Percentiles rank a stretch among this genome's conserved stretches.
phyloP scores from a whole-genome alignment of 352 stramenopile species.

The Pythium folliculosum region DNA sequence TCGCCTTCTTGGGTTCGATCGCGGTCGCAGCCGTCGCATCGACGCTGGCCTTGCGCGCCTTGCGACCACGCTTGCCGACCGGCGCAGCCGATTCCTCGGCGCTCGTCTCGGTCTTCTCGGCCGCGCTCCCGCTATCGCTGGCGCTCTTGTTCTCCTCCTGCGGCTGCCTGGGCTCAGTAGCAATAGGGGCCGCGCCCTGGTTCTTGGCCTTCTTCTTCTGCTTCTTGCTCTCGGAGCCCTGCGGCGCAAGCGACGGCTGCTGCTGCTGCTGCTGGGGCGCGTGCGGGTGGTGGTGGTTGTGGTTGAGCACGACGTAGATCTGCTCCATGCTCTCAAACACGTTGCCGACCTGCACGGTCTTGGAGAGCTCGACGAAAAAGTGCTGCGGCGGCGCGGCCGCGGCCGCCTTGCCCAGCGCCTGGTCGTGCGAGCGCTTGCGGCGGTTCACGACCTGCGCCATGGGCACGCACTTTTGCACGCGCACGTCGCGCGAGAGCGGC shows the following conservation, averaged over 20 bases:
- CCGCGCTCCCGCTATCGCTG: not conserved
- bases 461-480: slow-evolving; percentile 74
- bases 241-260: not conserved
- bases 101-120: slow-evolving; percentile 22
- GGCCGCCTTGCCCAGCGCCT: slow-evolving; percentile 19
- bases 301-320: slow-evolving; percentile 58
- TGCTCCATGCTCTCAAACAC: slow-evolving; percentile 81
- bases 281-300: slow-evolving; percentile 20
- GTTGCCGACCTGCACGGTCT: slow-evolving; percentile 77
- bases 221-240: slow-evolving; percentile 21
- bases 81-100: slow-evolving; percentile 1
- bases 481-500: slow-evolving; percentile 48
- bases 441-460: slow-evolving; percentile 55
- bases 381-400: slow-evolving; percentile 29
- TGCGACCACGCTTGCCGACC: slow-evolving; percentile 18
- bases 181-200: slow-evolving; percentile 5
- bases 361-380: slow-evolving; percentile 74
- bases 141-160: not conserved
- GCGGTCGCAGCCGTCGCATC: slow-evolving; percentile 16
- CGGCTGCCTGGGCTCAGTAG: not conserved
- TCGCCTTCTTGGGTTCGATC: not conserved
- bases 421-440: slow-evolving; percentile 34
- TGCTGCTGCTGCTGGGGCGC: slow-evolving; percentile 10
- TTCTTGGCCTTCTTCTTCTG: slow-evolving; percentile 27
- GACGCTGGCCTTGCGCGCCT: slow-evolving; percentile 18